Percentiles rank a stretch among this genome's conserved stretches.
These are phyloP conservation scores for Sesbania bispinosa DNA, from an alignment of 306 rosid genomes.

Conservation along the genomic window DNA sequence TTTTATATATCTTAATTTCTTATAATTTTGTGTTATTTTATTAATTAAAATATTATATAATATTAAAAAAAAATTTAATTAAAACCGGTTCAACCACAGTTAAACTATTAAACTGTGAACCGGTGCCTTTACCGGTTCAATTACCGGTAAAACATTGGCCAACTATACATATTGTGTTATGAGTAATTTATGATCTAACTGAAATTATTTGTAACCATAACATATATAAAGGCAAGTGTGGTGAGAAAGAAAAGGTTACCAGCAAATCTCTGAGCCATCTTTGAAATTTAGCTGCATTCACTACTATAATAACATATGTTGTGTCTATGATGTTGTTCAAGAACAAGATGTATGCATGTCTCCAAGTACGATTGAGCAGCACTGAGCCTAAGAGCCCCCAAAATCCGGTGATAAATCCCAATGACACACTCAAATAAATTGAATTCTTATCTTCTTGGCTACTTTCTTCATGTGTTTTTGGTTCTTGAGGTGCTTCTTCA, in stretches of 20 bases:
- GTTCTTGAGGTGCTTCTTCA: background rate
- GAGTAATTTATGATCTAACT: no score
- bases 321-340: background rate
- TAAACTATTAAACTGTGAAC: no score
- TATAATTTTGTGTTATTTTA: no score
- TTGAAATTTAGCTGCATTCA: conserved; percentile 1
- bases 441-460: background rate
- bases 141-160: no score
- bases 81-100: no score
- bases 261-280: background rate
- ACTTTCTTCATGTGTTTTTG: background rate
- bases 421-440: background rate
- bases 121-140: no score
- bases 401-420: conserved; percentile 18
- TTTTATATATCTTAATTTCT: no score
- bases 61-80: no score
- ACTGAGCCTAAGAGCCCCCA: background rate
- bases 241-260: background rate
- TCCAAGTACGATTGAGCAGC: background rate
- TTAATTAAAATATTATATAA: no score
- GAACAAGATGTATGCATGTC: background rate
- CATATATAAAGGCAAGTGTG: background rate
- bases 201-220: no score
- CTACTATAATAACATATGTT: background rate
- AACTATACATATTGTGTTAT: background rate